A percentile compares a stretch with the other conserved stretches of the same genome.
Evolutionary conservation across 2,329 filamentous ascomycete genomes (phyloP).

Genomic region (Aspergillus neoniger): DNA sequence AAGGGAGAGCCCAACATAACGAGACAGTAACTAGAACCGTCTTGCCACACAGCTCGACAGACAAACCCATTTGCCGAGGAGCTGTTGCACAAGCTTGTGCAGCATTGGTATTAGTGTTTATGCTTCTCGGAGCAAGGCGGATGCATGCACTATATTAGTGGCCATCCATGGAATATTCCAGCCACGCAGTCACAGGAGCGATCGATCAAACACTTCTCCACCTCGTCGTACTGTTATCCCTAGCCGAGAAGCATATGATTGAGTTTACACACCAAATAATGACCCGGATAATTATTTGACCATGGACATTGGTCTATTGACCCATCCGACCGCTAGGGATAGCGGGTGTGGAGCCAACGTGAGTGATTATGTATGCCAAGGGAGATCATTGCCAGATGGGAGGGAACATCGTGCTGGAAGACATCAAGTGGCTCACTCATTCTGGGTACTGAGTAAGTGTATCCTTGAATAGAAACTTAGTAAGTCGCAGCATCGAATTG

Average conservation of each 20-base stretch:
- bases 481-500: background rate
- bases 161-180: background rate
- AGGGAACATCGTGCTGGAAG: background rate
- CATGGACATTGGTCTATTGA: background rate
- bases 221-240: background rate
- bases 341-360: background rate
- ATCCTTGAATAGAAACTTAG: background rate
- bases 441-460: background rate
- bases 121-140: background rate
- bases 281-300: background rate
- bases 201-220: background rate
- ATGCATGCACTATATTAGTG: background rate
- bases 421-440: background rate
- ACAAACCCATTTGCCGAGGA: background rate
- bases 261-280: background rate
- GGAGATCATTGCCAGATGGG: background rate
- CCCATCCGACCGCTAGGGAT: background rate
- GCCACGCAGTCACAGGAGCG: background rate
- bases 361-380: slow-evolving; percentile 1
- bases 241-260: background rate
- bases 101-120: background rate
- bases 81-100: background rate
- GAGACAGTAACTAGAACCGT: too few species aligned
- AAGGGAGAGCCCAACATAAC: too few species aligned
- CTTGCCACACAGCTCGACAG: background rate